Percentiles rank a stretch among this genome's conserved stretches.
Evolutionary conservation across 192 early-diverging fungal genomes (phyloP).

Genomic region (Coemansia reversa): DNA sequence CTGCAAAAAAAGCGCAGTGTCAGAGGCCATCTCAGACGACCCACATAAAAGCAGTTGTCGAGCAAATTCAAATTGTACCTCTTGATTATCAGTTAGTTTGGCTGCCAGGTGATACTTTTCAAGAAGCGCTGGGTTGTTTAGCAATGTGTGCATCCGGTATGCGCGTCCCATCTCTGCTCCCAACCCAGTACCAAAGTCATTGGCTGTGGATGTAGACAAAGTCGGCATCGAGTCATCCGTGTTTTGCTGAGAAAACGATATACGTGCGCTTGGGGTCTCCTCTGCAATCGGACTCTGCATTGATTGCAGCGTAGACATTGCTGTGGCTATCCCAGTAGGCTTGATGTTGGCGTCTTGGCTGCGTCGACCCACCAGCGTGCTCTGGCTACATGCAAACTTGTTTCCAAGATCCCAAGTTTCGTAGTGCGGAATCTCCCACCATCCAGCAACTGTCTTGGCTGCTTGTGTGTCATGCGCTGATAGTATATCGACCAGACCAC

Average conservation of each 20-base stretch:
- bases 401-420: conserved; percentile 51
- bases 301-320: conserved; percentile 41
- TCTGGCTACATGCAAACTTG: conserved; percentile 54
- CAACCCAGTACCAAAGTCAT: conserved; percentile 46
- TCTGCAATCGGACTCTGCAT: conserved; percentile 42
- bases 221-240: conserved; percentile 20
- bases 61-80: conserved; percentile 74
- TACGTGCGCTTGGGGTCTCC: conserved; percentile 29
- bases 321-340: conserved; percentile 30
- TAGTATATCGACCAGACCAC: conserved; percentile 20
- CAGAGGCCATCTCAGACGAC: conserved; percentile 42
- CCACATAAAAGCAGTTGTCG: conserved; percentile 55
- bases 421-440: conserved; percentile 54
- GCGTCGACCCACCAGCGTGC: conserved; percentile 46
- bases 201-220: conserved; percentile 6
- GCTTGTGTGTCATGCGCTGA: conserved; percentile 1
- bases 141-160: conserved; percentile 46
- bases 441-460: conserved; percentile 25
- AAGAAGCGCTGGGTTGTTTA: conserved; percentile 51
- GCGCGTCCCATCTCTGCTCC: conserved; percentile 44
- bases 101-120: conserved; percentile 69
- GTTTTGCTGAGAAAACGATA: conserved; percentile 32
- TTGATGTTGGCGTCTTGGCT: conserved; percentile 32
- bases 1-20: conserved; percentile 16
- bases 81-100: conserved; percentile 65